Evolutionary conservation across 1,284 basidiomycete species (phyloP).

Genomic region (Boletus sp.): DNA sequence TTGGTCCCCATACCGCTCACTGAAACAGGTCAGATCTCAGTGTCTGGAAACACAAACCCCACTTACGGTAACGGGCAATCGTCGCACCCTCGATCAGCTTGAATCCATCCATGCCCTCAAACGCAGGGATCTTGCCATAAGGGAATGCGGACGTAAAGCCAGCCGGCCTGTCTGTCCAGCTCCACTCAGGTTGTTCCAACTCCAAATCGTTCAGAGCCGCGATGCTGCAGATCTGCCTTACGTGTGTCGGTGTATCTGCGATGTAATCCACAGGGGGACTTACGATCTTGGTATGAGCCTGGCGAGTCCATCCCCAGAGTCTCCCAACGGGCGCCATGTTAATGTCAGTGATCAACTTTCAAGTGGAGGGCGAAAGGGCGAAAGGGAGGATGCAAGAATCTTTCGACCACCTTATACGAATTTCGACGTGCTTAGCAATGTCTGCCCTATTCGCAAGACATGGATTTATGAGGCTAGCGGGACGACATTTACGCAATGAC

Average conservation of each 20-base stretch:
- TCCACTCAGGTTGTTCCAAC: slow-evolving; percentile 13
- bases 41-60: not conserved
- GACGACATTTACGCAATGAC: too few relatives aligned
- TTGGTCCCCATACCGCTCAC: slow-evolving; percentile 50
- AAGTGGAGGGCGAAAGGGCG: not conserved
- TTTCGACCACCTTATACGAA: too few relatives aligned
- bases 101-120: slow-evolving; percentile 55
- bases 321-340: not conserved
- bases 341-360: not conserved
- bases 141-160: slow-evolving; percentile 51
- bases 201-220: slow-evolving; percentile 22
- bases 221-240: slow-evolving; percentile 15
- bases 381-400: too few relatives aligned
- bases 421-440: too few relatives aligned
- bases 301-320: not conserved
- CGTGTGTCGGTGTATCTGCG: too few relatives aligned
- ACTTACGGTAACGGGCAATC: slow-evolving; percentile 57
- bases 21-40: slow-evolving; percentile 19
- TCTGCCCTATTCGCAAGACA: too few relatives aligned
- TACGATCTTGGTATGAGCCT: not conserved
- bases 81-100: slow-evolving; percentile 53
- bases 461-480: too few relatives aligned
- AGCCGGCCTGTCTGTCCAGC: slow-evolving; percentile 40
- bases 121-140: slow-evolving; percentile 53
- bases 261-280: too few relatives aligned